Conservation (phyloP, 345 rosid species). For the Gossypium raimondii region DNA sequence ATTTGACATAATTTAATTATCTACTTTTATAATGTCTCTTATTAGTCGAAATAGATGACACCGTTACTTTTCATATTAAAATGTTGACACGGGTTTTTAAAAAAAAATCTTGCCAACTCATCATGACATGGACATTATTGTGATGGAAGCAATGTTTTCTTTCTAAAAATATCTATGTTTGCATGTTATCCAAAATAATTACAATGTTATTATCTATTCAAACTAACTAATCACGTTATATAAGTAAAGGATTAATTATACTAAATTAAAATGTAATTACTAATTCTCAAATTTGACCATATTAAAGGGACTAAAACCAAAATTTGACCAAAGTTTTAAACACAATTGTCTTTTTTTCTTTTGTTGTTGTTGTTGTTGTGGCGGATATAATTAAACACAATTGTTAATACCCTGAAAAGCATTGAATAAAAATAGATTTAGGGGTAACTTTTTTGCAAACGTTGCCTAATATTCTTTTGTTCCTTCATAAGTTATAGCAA, state of each 20-base stretch:
- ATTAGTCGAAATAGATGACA: background rate
- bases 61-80: background rate
- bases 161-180: background rate
- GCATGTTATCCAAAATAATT: background rate
- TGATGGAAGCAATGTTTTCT: too few species aligned
- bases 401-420: background rate
- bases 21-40: background rate
- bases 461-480: slow-evolving; percentile 10
- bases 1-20: background rate
- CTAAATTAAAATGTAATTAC: background rate
- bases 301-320: background rate
- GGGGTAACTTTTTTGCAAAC: background rate
- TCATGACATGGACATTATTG: background rate
- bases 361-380: too few species aligned
- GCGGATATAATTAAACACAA: background rate
- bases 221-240: background rate
- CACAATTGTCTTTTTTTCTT: too few species aligned
- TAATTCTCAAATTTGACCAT: background rate
- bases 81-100: background rate
- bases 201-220: too few species aligned
- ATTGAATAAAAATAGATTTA: background rate
- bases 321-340: background rate
- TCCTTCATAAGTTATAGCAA: background rate
- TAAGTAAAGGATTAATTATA: background rate
- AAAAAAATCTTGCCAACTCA: background rate